Base-by-base conservation (phyloP, 768 basidiomycete genomes). In the Auriscalpium orientale region DNA sequence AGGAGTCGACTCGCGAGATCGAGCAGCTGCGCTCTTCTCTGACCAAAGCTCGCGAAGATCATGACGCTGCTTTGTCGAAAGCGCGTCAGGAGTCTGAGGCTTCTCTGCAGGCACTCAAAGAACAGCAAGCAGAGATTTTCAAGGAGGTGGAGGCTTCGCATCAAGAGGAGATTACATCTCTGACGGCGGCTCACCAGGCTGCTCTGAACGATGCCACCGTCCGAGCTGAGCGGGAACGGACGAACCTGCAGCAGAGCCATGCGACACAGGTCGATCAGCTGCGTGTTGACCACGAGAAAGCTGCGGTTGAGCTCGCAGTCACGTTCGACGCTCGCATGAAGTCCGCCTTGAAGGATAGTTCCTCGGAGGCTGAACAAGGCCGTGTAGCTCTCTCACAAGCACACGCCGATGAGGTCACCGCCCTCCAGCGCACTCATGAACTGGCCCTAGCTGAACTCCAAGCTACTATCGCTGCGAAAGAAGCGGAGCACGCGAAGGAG, bases 61-160 rank as follows among this genome's bases (percentile, higher is more conserved):
- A 64, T 36, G 66, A 68, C 22, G 65, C 70, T 3, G 66, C 76
- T 37, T 66, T 70, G 56, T 62, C 67, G 56, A 70, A 68, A 65
- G 67, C 71, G 53, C 76, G 65, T 58, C 72, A 71, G 58, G 80
- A 83, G 46, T 65, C 78, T 53, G 83, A 84, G 49, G 71, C 74
- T 2, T 70, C 77, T 1, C 63, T 82, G 11, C 73, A 70, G 46
- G 62, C 68, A 28, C 70, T 81, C 34, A 77, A 79, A 65, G 79
- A 82, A 64, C 79, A 83, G 58, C 83, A 89, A 51, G 75, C 78
- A 6, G 61, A 67, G 1, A 68, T 81, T 44, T 71, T 91, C 8
- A 70, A 76, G 51, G 81, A 84, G 55, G 62, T 85, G 36, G 78
- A 81, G 60, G 76, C 69, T 37, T 74, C 74, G 9, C 84, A 90